Evolutionary conservation across 2,329 filamentous ascomycete genomes (phyloP), one percentile per base, ranked within the genome.

Genomic region (Colletotrichum shisoi): DNA sequence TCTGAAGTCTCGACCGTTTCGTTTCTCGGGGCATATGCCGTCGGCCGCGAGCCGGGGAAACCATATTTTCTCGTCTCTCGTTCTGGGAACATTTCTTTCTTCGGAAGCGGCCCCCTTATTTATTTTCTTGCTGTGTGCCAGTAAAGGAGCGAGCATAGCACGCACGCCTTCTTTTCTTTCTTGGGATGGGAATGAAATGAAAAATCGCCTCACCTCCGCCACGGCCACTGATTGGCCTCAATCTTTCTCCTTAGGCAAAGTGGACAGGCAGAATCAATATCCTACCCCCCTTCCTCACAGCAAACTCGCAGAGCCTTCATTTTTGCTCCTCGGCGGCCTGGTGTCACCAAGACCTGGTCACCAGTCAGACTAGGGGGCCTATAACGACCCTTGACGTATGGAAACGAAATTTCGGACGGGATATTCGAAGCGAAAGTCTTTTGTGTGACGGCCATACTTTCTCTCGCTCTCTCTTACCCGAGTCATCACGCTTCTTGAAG

Each of bases 1-100:
- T 81, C 39, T 85, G 85, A 75, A 44, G 44, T 17, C n/a, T 21
- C 34, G 42, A 37, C 24, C 24, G 15, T 13, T 48, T 63, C 19
- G 27, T 39, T 45, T 45, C 37, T 42, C 15, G 48, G 45, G 57
- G 57, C 48, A 45, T 37, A 52, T 8, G 49, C 53, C 40, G 66
- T 57, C 34, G 31, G 42, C 57, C 34, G 46, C 51, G 37, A 31
- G 39, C 24, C 21, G 17, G 39, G 54, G 39, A 46, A 34, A 17
- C 8, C 24, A 19, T 39, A 19, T 17, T 31, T 40, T 54, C 44
- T 67, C 42, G 40, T 45, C 45, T 56, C 52, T 68, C 57, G 39
- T 57, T 67, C 49, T 39, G 44, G 34, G 51, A 61, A 40, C 48
- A 19, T 21, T 56, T 48, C 34, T 31, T 61, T 37, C 57, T 66